These are phyloP conservation scores for Alternaria arborescens DNA, from an alignment of 2,329 filamentous ascomycete species.

Conservation along the genomic window DNA sequence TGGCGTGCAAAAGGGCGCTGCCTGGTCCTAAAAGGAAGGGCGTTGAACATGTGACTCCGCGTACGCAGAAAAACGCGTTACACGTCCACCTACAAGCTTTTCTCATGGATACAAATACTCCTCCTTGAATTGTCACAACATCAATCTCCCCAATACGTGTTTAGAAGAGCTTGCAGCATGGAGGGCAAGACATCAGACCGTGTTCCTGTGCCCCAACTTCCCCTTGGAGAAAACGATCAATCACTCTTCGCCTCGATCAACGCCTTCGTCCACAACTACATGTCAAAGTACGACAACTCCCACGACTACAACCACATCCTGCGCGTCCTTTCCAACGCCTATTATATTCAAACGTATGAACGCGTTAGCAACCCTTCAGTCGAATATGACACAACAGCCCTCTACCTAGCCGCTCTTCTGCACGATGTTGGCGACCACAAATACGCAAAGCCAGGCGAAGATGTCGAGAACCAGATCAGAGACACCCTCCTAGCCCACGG, in stretches of 20 bases:
- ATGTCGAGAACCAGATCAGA: conserved; percentile 64
- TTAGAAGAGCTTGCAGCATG: conserved; percentile 19
- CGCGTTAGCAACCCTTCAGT: conserved; percentile 42
- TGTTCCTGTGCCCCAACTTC: conserved; percentile 36
- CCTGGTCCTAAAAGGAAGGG: conserved; percentile 6
- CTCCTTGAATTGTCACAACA: background rate
- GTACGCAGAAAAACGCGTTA: conserved; percentile 23
- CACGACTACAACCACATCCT: conserved; percentile 88
- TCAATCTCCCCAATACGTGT: background rate
- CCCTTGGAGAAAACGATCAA: conserved; percentile 29
- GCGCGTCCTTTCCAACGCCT: conserved; percentile 78
- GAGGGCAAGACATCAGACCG: background rate
- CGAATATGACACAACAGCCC: conserved; percentile 61
- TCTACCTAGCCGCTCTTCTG: conserved; percentile 70
- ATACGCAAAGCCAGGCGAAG: conserved; percentile 67
- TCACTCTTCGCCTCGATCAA: conserved; percentile 43
- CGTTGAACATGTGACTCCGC: conserved; percentile 40
- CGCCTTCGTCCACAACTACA: conserved; percentile 45
- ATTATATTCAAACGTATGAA: conserved; percentile 64
- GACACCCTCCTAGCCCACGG: conserved; percentile 66
- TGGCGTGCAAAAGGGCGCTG: background rate
- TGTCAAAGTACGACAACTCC: conserved; percentile 71
- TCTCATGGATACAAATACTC: background rate
- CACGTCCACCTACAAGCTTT: background rate
- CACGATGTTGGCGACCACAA: conserved; percentile 92